Evolutionary conservation across 345 rosid genomes (phyloP).

Genomic region (Acer negundo): DNA sequence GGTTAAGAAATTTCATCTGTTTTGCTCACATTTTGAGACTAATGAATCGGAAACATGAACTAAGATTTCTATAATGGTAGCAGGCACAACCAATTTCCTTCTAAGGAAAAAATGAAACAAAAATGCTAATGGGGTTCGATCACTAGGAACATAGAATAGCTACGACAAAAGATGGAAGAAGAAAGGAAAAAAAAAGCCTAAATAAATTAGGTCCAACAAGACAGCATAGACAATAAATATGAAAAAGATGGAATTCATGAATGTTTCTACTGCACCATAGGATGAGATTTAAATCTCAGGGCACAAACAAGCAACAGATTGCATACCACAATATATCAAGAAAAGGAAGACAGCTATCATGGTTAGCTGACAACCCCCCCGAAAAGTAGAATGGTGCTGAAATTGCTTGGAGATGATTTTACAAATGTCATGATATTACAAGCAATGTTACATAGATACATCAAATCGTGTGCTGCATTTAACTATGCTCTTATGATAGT

Average conservation of each 20-base stretch:
- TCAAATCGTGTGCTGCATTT: neutral
- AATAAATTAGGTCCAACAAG: neutral
- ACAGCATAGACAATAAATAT: neutral
- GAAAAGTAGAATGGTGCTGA: no score
- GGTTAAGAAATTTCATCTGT: constrained; percentile 17
- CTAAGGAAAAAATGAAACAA: no score
- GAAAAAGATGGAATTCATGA: no score
- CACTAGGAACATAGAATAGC: neutral
- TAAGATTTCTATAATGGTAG: neutral
- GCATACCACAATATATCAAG: no score
- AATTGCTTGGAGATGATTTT: no score
- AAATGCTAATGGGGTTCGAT: neutral
- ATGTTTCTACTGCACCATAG: no score
- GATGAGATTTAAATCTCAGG: no score
- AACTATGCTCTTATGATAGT: neutral
- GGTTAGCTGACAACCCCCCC: no score
- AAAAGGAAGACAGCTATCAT: no score
- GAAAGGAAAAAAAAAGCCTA: neutral
- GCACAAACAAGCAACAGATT: no score
- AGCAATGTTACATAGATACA: neutral
- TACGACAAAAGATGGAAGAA: neutral
- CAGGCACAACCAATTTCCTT: neutral
- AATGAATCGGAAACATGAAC: neutral
- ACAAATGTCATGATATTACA: neutral
- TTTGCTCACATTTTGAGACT: neutral